phyloP scores from a whole-genome alignment of 768 basidiomycete species.

The Termitomyces sp. region DNA sequence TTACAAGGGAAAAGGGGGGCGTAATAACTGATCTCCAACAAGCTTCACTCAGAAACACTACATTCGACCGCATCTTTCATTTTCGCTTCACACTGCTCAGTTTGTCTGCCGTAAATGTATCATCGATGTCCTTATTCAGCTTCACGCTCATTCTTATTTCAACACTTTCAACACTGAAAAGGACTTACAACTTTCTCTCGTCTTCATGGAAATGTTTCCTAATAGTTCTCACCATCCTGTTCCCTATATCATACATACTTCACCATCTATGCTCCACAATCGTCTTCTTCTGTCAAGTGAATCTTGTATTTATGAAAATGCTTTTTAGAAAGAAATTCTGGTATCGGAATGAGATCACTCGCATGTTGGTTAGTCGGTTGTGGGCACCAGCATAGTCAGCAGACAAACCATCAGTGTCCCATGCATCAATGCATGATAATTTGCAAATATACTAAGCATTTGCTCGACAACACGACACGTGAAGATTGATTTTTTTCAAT shows the following conservation, averaged over 20 bases:
- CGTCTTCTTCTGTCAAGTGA: slow-evolving; percentile 11
- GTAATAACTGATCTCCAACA: slow-evolving; percentile 25
- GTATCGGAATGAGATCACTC: neutral
- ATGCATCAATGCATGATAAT: too few species aligned
- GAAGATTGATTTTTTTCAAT: neutral
- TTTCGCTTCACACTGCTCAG: slow-evolving; percentile 7
- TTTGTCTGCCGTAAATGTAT: slow-evolving; percentile 21
- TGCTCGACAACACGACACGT: neutral
- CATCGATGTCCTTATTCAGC: slow-evolving; percentile 22
- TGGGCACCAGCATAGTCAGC: too few species aligned
- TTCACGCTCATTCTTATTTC: slow-evolving; percentile 27
- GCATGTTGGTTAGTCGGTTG: too few species aligned
- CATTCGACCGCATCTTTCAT: slow-evolving; percentile 16
- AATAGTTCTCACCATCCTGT: slow-evolving; percentile 16
- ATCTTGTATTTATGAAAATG: slow-evolving; percentile 19
- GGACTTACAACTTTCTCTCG: slow-evolving; percentile 20
- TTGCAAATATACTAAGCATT: too few species aligned
- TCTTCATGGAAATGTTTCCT: slow-evolving; percentile 27
- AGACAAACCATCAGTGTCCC: too few species aligned
- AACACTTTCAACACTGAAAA: slow-evolving; percentile 23
- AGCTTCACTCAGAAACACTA: slow-evolving; percentile 12
- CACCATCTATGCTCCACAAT: slow-evolving; percentile 27
- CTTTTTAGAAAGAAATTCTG: neutral
- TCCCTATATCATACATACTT: slow-evolving; percentile 34
- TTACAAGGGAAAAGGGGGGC: slow-evolving; percentile 40